phyloP scores from a whole-genome alignment of 2,329 filamentous ascomycete species.

The Cytospora paraplurivora region DNA sequence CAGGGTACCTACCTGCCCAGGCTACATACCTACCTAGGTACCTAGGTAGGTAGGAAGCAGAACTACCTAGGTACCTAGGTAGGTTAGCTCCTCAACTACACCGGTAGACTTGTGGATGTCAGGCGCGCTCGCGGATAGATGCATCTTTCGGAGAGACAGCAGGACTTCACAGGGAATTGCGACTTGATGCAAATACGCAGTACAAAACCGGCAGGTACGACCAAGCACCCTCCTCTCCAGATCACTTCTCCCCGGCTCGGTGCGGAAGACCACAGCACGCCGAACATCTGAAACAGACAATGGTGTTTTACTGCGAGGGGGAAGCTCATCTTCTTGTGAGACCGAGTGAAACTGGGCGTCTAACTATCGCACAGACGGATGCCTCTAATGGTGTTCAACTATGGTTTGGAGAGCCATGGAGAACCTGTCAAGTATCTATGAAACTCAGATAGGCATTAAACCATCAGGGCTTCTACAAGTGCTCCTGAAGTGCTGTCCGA shows the following conservation, averaged over 20 bases:
- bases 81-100: neutral
- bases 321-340: neutral
- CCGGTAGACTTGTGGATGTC: neutral
- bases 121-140: neutral
- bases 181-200: neutral
- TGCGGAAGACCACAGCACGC: neutral
- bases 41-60: neutral
- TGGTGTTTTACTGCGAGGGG: no score
- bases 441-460: neutral
- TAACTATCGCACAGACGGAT: neutral
- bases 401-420: neutral
- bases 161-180: neutral
- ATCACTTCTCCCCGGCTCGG: neutral
- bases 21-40: neutral
- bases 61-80: neutral
- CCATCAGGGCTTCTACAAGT: neutral
- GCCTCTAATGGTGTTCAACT: neutral
- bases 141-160: neutral
- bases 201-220: neutral
- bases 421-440: neutral
- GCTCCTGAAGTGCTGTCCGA: neutral
- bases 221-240: neutral
- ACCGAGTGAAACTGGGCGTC: neutral
- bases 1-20: no score
- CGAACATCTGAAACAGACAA: neutral